A percentile compares a stretch with the other conserved stretches of the same genome.
These are phyloP conservation scores for Drechslera avenae DNA, from an alignment of 2,329 filamentous ascomycete species.

Conservation along the genomic window DNA sequence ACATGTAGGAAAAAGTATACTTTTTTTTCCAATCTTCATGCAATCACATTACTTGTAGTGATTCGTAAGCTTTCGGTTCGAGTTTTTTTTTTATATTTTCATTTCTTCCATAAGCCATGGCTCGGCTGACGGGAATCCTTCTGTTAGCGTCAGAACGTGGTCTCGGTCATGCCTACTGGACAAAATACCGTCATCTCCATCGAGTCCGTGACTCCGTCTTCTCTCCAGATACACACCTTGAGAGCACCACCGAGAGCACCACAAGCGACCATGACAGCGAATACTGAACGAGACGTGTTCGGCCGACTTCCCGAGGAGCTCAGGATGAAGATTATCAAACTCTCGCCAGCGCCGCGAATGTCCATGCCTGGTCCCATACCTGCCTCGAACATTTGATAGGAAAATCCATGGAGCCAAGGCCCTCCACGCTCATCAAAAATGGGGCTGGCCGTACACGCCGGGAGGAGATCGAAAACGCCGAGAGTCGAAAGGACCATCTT, in stretches of 20 bases:
- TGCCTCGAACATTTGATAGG: constrained; percentile 16
- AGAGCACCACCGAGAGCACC: neutral
- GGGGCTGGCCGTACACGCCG: neutral
- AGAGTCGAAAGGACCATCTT: constrained; percentile 13
- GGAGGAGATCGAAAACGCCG: constrained; percentile 8
- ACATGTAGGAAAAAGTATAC: neutral
- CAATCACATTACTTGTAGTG: neutral
- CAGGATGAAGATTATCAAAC: constrained; percentile 10
- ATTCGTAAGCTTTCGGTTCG: neutral
- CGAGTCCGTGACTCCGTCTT: constrained; percentile 2
- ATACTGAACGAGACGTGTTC: constrained; percentile 8
- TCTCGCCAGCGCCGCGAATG: constrained; percentile 7
- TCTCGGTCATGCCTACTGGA: neutral
- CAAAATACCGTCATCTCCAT: constrained; percentile 1
- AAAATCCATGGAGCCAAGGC: constrained; percentile 8
- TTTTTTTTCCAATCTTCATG: neutral
- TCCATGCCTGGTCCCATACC: constrained; percentile 11
- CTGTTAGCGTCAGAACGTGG: neutral
- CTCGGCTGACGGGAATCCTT: constrained; percentile 1
- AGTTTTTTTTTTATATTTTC: neutral
- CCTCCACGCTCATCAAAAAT: constrained; percentile 8
- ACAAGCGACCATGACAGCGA: neutral
- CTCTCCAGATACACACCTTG: neutral
- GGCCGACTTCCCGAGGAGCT: constrained; percentile 12
- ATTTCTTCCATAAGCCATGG: neutral